Percentiles rank a stretch among this genome's conserved stretches.
phyloP scores from a whole-genome alignment of 305 asterid genomes.

The Coffea humblotiana region DNA sequence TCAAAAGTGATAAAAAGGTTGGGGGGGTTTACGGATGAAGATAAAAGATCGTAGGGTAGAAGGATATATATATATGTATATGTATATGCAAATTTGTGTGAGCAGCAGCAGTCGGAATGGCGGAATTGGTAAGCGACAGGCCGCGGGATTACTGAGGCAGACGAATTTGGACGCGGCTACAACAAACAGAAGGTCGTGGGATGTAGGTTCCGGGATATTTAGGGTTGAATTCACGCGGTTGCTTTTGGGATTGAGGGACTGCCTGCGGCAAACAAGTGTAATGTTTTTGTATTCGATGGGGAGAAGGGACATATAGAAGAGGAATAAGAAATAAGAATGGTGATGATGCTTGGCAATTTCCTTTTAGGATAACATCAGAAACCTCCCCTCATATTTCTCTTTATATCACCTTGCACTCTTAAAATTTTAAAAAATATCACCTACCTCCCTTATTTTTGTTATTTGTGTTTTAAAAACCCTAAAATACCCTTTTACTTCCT shows the following conservation, averaged over 20 bases:
- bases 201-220: no score
- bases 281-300: neutral
- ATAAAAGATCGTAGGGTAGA: neutral
- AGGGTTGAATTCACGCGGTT: slow-evolving; percentile 2
- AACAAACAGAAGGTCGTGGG: neutral
- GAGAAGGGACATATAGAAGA: no score
- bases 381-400: no score
- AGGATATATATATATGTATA: neutral
- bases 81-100: neutral
- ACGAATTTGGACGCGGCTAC: neutral
- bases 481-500: no score
- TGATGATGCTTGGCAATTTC: slow-evolving; percentile 11
- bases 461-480: no score
- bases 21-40: neutral
- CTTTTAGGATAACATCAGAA: neutral
- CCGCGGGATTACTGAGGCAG: neutral
- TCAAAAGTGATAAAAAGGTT: neutral
- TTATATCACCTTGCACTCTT: no score
- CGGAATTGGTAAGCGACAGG: slow-evolving; percentile 28
- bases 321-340: neutral
- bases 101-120: neutral
- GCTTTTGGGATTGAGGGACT: neutral
- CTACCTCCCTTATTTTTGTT: no score
- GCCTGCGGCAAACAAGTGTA: neutral
- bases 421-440: no score